Evolutionary conservation across 192 early-diverging fungal species (phyloP).

Genomic region (Coemansia sp.): DNA sequence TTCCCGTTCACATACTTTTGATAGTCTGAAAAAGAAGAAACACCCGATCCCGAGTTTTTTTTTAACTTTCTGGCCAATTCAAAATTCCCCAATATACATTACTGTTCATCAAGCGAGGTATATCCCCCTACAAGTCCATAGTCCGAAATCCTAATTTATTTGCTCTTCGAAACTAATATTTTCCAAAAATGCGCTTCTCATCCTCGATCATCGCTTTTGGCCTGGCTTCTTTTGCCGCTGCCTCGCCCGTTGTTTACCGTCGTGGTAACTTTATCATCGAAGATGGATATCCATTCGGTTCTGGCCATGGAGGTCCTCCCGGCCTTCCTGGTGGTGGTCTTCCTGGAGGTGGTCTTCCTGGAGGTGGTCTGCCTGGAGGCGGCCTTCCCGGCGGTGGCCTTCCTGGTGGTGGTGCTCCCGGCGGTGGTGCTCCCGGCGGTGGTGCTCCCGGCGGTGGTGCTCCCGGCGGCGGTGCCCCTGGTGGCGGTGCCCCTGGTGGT

Average conservation of each 20-base stretch:
- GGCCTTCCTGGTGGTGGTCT: slow-evolving; percentile 2
- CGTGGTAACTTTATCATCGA: slow-evolving; percentile 12
- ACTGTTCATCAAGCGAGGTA: slow-evolving; percentile 11
- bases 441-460: slow-evolving; percentile 13
- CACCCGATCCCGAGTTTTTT: too few species aligned
- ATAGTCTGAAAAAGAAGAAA: too few species aligned
- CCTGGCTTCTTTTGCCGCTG: slow-evolving; percentile 23
- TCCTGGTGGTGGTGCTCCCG: background rate
- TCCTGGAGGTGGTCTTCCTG: slow-evolving; percentile 18
- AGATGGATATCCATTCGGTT: background rate
- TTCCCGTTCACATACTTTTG: too few species aligned
- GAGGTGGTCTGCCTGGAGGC: slow-evolving; percentile 11
- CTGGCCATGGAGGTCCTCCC: background rate
- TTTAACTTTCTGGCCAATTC: too few species aligned
- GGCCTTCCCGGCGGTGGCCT: slow-evolving; percentile 1
- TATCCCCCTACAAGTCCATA: too few species aligned
- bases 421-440: slow-evolving; percentile 7
- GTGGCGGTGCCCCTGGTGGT: background rate
- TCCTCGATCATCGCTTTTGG: slow-evolving; percentile 19
- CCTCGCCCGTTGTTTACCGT: slow-evolving; percentile 11
- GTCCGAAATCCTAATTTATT: slow-evolving; percentile 7
- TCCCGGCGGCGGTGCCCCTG: slow-evolving; percentile 6
- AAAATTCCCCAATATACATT: too few species aligned
- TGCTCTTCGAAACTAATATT: background rate
- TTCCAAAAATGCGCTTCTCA: slow-evolving; percentile 32